Percentiles rank a stretch among this genome's conserved stretches.
Evolutionary conservation across 108 stramenopile genomes (phyloP).

Genomic region (Pseudonitzschia pungens): DNA sequence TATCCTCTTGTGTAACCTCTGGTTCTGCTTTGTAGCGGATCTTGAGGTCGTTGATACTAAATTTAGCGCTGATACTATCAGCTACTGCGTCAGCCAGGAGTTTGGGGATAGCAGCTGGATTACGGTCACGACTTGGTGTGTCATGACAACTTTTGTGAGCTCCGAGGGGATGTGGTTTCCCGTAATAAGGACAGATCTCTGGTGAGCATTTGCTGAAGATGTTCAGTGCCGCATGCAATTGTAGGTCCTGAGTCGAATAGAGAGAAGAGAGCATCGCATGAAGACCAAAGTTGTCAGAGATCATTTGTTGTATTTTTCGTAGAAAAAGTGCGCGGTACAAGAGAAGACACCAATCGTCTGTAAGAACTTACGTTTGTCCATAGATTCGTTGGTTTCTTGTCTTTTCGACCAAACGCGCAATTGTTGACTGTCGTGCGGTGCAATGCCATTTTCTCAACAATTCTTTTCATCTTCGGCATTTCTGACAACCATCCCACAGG

Average conservation of each 20-base stretch:
- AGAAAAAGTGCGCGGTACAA: neutral
- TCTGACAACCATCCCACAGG: constrained; percentile 13
- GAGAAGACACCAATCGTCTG: neutral
- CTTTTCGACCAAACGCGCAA: constrained; percentile 36
- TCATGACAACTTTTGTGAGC: neutral
- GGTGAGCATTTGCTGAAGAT: neutral
- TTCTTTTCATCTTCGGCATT: constrained; percentile 31
- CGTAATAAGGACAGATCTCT: neutral
- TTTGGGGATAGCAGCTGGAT: neutral
- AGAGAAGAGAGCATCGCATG: neutral
- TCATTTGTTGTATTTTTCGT: neutral
- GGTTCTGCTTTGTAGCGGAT: neutral
- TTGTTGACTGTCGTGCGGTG: constrained; percentile 17
- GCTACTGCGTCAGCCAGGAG: neutral
- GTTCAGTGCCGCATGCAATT: neutral
- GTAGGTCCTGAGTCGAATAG: neutral
- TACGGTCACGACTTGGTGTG: neutral
- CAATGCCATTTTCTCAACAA: neutral
- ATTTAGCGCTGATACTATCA: neutral
- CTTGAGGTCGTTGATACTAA: neutral
- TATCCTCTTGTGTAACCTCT: neutral
- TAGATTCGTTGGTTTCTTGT: constrained; percentile 34
- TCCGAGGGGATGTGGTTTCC: neutral
- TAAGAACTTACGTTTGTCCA: constrained; percentile 34
- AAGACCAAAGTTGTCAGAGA: neutral